Conservation (phyloP, 2,329 filamentous ascomycete genomes). For the Trichoderma citrinoviride region DNA sequence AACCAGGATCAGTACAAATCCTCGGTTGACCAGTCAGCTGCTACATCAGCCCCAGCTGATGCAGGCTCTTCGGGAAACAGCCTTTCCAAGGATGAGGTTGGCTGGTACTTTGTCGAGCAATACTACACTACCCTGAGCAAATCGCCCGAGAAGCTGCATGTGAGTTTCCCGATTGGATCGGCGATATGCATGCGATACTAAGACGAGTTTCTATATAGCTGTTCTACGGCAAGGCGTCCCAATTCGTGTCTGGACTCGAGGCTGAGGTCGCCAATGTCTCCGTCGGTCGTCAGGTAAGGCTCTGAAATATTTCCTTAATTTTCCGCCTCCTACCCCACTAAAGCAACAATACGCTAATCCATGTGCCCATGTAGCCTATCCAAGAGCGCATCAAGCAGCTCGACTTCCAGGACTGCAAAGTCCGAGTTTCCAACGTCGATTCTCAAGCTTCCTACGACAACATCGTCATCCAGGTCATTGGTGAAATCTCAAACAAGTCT, state of each 20-base stretch:
- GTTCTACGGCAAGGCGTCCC: conserved; percentile 94
- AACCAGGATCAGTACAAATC: conserved; percentile 45
- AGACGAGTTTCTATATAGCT: conserved; percentile 48
- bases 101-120: conserved; percentile 99
- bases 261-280: conserved; percentile 84
- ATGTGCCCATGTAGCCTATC: conserved; percentile 63
- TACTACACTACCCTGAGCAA: conserved; percentile 98
- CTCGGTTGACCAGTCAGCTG: conserved; percentile 39
- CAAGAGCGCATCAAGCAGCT: conserved; percentile 91
- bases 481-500: conserved; percentile 93
- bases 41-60: conserved; percentile 37
- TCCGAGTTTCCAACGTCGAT: conserved; percentile 96
- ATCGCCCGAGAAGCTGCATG: conserved; percentile 86
- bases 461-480: conserved; percentile 97
- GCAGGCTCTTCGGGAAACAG: conserved; percentile 41
- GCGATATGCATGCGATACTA: not conserved
- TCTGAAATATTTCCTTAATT: not conserved
- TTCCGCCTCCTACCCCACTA: not conserved
- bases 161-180: conserved; percentile 40
- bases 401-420: conserved; percentile 96
- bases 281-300: conserved; percentile 74
- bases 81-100: conserved; percentile 85
- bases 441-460: conserved; percentile 88
- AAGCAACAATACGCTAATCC: conserved; percentile 21
- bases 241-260: conserved; percentile 90